Conservation (phyloP, 2,329 filamentous ascomycete species). For the Ploettnerulaceae sp. region DNA sequence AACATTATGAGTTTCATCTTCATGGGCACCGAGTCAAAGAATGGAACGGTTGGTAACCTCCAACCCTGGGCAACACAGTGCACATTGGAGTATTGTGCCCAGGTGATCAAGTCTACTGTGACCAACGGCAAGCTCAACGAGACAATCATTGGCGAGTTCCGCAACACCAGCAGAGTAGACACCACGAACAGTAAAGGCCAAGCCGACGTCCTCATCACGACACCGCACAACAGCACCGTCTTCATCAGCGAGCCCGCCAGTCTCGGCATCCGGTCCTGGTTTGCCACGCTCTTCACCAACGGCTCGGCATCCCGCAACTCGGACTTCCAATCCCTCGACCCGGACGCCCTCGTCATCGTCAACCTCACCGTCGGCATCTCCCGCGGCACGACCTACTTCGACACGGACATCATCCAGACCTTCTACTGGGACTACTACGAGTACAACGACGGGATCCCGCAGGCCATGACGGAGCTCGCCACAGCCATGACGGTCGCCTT, state of each 20-base stretch:
- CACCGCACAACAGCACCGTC: background rate
- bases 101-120: background rate
- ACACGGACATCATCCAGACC: conserved; percentile 36
- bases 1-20: conserved; percentile 6
- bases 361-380: conserved; percentile 9
- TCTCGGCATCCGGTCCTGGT: conserved; percentile 8
- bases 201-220: background rate
- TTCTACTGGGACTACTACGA: conserved; percentile 41
- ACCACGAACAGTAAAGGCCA: background rate
- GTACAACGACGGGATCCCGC: conserved; percentile 33
- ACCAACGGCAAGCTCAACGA: background rate
- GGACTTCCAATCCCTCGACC: background rate
- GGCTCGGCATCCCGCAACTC: conserved; percentile 6
- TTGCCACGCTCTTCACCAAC: conserved; percentile 5
- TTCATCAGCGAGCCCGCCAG: conserved; percentile 9
- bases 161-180: background rate
- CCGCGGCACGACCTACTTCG: conserved; percentile 11
- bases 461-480: conserved; percentile 35
- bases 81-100: conserved; percentile 8
- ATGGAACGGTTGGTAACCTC: background rate
- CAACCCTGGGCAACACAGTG: conserved; percentile 8
- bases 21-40: conserved; percentile 5
- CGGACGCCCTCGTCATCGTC: conserved; percentile 4
- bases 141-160: background rate
- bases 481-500: conserved; percentile 36